A percentile compares a stretch with the other conserved stretches of the same genome.
These are phyloP conservation scores for Jamesozyma jinghongensis DNA, from an alignment of 805 yeast genomes.

Conservation along the genomic window DNA sequence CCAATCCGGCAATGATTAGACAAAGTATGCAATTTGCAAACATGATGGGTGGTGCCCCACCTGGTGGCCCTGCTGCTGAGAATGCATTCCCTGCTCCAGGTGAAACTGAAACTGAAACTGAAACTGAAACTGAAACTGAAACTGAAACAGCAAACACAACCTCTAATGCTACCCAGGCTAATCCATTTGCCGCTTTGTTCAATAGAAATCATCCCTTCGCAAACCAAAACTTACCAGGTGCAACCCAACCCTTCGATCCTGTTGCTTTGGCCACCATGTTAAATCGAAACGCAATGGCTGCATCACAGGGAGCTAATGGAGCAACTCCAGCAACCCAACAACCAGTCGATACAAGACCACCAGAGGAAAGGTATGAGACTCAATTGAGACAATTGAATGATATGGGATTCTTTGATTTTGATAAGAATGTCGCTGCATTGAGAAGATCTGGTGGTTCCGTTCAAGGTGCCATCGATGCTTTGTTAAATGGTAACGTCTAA, in stretches of 20 bases:
- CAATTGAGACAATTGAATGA: conserved; percentile 71
- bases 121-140: conserved; percentile 8
- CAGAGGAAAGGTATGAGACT: conserved; percentile 66
- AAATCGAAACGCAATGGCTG: conserved; percentile 29
- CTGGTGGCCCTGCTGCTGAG: conserved; percentile 10
- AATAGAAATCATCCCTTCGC: conserved; percentile 18
- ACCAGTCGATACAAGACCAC: conserved; percentile 54
- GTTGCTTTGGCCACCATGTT: conserved; percentile 38
- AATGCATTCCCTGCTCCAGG: conserved; percentile 46
- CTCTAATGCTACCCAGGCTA: conserved; percentile 18
- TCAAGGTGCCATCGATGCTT: conserved; percentile 89
- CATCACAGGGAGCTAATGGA: too few species aligned
- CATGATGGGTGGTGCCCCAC: conserved; percentile 32
- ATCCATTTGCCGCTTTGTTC: conserved; percentile 37
- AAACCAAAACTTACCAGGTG: conserved; percentile 9
- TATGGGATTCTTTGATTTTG: conserved; percentile 86
- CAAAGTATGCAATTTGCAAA: conserved; percentile 71
- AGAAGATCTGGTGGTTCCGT: conserved; percentile 96
- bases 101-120: conserved; percentile 19
- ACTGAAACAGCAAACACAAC: conserved; percentile 19
- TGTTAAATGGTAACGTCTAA: conserved; percentile 53
- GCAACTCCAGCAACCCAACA: conserved; percentile 8
- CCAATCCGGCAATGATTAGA: conserved; percentile 81
- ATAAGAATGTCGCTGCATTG: conserved; percentile 80
- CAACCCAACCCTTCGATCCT: conserved; percentile 39